phyloP scores from a whole-genome alignment of 441 rosid genomes.

The Arabidopsis hybrid region DNA sequence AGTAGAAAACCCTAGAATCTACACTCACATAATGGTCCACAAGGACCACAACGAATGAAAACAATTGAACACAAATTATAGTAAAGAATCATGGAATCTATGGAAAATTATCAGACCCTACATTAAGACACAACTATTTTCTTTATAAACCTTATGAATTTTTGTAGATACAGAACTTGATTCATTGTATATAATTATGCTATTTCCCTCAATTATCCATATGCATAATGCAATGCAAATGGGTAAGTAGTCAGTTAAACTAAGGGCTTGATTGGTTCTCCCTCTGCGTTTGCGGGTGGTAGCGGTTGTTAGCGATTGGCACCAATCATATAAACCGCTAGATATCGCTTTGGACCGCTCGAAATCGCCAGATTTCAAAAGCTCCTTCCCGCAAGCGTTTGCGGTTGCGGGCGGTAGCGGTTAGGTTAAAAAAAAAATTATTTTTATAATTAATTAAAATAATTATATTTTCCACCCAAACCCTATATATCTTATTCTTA shows the following conservation, averaged over 20 bases:
- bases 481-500: too few species aligned
- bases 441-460: too few species aligned
- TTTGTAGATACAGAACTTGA: not conserved
- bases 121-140: not conserved
- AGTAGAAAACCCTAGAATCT: constrained; percentile 36
- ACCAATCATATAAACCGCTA: too few species aligned
- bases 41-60: constrained; percentile 36
- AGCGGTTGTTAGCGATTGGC: too few species aligned
- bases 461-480: too few species aligned
- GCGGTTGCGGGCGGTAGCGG: too few species aligned
- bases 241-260: constrained; percentile 28
- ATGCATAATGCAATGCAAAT: constrained; percentile 22
- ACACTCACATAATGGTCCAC: constrained; percentile 19
- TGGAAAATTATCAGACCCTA: constrained; percentile 21
- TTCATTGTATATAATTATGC: not conserved
- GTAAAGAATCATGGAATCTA: not conserved
- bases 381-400: too few species aligned
- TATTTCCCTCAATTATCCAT: constrained; percentile 10
- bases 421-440: too few species aligned
- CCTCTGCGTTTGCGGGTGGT: too few species aligned
- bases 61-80: not conserved
- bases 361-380: too few species aligned
- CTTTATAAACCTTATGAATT: too few species aligned
- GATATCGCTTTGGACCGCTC: too few species aligned
- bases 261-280: not conserved